These are phyloP conservation scores for Paramecium bursaria DNA, from an alignment of 73 alveolate genomes.

Conservation along the genomic window DNA sequence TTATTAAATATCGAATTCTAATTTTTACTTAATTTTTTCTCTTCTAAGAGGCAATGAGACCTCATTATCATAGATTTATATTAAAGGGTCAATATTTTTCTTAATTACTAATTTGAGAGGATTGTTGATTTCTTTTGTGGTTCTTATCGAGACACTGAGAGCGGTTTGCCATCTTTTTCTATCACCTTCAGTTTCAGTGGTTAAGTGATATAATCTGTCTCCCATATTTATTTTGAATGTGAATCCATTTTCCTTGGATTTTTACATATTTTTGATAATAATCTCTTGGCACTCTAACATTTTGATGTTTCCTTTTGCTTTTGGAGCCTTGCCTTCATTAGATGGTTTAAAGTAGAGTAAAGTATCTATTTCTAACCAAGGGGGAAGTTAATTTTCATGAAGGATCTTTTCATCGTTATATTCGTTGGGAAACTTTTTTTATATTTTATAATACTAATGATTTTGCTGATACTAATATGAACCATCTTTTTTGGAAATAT, in stretches of 20 bases:
- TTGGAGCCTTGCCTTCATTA: constrained; percentile 74
- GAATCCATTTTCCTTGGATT: constrained; percentile 82
- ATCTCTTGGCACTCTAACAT: constrained; percentile 73
- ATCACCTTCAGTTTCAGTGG: constrained; percentile 79
- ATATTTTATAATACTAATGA: constrained; percentile 77
- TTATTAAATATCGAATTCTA: constrained; percentile 43
- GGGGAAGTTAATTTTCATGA: constrained; percentile 79
- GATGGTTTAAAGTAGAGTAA: constrained; percentile 73
- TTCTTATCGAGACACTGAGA: constrained; percentile 46
- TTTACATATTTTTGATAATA: constrained; percentile 77
- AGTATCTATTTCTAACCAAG: constrained; percentile 82
- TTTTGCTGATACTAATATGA: constrained; percentile 78
- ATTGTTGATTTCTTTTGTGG: constrained; percentile 59
- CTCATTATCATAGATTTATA: constrained; percentile 46
- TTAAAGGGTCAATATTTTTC: constrained; percentile 60
- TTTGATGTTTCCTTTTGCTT: constrained; percentile 75
- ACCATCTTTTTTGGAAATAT: constrained; percentile 82
- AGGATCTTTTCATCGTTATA: constrained; percentile 77
- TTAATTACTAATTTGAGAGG: constrained; percentile 54
- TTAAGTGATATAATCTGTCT: constrained; percentile 76
- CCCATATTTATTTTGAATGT: constrained; percentile 82
- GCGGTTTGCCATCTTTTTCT: constrained; percentile 72
- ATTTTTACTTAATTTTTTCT: constrained; percentile 27
- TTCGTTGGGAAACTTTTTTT: constrained; percentile 48
- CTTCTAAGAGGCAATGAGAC: constrained; percentile 30